Evolutionary conservation across 352 stramenopile genomes (phyloP), one percentile per base, ranked within the genome.

Genomic region (Phytopythium chamaehyphon): DNA sequence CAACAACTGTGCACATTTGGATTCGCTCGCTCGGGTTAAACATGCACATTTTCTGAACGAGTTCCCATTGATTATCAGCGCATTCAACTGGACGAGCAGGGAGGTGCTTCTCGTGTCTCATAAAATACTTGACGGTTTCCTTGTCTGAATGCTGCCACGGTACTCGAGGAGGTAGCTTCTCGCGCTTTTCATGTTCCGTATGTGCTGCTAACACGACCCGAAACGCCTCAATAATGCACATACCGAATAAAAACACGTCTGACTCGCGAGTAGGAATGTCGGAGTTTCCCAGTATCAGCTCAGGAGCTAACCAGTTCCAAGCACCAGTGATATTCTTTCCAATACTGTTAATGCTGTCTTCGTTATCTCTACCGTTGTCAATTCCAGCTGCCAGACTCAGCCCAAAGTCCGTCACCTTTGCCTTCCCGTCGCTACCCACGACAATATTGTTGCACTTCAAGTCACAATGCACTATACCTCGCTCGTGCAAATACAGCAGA

Each of bases 41-140:
- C 38, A 45, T 59, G 36, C 57, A 69, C 64, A 73, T 73, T 16
- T 46, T 55, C 46, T 69, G 40, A 10, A 69, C 52, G 14, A 73
- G 39, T n/a, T 46, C 55, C 64, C 64, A 73, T 46, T 73, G 60
- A 28, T 53, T 35, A 19, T 69, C 40, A 0, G 11, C 43, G 21
- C 65, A 22, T 22, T 50, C 38, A 0, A 48, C 40, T 2, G 64
- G 57, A 6, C 60, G 59, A 51, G 28, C 35, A 15, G 64, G 64
- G 9, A 69, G 42, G 0, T 1, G 7, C n/a, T n/a, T n/a, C 10
- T 22, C 28, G 2, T 10, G 9, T 18, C 14, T 31, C 9, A 50
- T 26, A 15, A 50, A 38, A 6, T 15, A 15, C 4, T 40, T 31
- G 15, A 50, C 22, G 8, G 5, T 16, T 6, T 16, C n/a, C 16